Conservation (phyloP, 2,329 filamentous ascomycete species). For the Phoma sp. region DNA sequence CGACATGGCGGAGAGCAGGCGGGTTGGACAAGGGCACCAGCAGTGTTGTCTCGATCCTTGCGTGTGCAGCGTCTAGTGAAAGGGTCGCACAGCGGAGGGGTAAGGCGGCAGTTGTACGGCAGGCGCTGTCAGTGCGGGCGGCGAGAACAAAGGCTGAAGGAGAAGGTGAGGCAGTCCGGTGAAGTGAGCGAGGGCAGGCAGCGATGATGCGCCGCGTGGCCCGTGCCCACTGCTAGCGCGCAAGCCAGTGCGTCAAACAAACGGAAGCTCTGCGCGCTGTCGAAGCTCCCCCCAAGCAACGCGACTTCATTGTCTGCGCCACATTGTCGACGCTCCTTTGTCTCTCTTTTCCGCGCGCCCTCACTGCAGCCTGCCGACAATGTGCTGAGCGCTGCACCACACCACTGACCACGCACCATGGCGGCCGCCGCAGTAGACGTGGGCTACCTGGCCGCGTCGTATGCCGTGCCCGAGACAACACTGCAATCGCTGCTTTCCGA, state of each 20-base stretch:
- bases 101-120: background rate
- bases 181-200: slow-evolving; percentile 7
- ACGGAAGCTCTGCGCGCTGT: slow-evolving; percentile 29
- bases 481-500: slow-evolving; percentile 66
- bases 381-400: slow-evolving; percentile 30
- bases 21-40: background rate
- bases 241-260: slow-evolving; percentile 23
- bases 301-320: slow-evolving; percentile 26
- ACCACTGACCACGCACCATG: slow-evolving; percentile 53
- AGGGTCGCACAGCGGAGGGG: slow-evolving; percentile 34
- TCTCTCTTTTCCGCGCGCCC: slow-evolving; percentile 15
- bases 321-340: slow-evolving; percentile 12
- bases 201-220: slow-evolving; percentile 27
- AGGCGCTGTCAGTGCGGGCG: background rate
- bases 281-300: slow-evolving; percentile 11
- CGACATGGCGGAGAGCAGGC: slow-evolving; percentile 32
- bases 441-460: slow-evolving; percentile 74
- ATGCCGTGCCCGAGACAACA: slow-evolving; percentile 69
- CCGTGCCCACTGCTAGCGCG: slow-evolving; percentile 15
- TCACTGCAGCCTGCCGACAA: slow-evolving; percentile 17
- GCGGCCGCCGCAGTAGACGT: slow-evolving; percentile 69
- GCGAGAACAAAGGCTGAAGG: background rate
- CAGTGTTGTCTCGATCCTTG: background rate
- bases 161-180: background rate
- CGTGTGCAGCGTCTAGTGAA: slow-evolving; percentile 42